phyloP scores from a whole-genome alignment of 345 rosid genomes.

The Bretschneidera sinensis region DNA sequence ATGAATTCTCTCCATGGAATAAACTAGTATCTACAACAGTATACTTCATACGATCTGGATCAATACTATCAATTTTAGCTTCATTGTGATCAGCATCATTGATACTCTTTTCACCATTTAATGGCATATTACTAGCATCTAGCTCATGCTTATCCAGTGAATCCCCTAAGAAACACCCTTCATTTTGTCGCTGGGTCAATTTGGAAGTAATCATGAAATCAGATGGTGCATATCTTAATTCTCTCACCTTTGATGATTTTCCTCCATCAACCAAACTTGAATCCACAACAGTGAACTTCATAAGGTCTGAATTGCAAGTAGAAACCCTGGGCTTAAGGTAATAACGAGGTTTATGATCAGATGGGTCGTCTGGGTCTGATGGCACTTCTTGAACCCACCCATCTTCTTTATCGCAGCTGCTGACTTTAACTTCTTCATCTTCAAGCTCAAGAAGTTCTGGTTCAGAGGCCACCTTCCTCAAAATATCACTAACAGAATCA shows the following conservation, averaged over 20 bases:
- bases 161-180: slow-evolving; percentile 18
- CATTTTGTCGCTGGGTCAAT: slow-evolving; percentile 17
- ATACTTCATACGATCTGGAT: slow-evolving; percentile 29
- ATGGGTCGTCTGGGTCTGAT: slow-evolving; percentile 41
- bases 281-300: slow-evolving; percentile 62
- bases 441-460: slow-evolving; percentile 62
- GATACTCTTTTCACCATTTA: slow-evolving; percentile 26
- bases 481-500: slow-evolving; percentile 64
- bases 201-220: slow-evolving; percentile 29
- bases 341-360: slow-evolving; percentile 25
- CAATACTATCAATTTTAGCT: slow-evolving; percentile 5
- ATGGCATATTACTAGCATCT: slow-evolving; percentile 20
- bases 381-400: slow-evolving; percentile 24
- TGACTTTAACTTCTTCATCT: slow-evolving; percentile 32
- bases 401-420: slow-evolving; percentile 27
- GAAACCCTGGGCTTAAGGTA: slow-evolving; percentile 66
- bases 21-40: slow-evolving; percentile 60
- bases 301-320: slow-evolving; percentile 21
- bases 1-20: slow-evolving; percentile 29
- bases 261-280: slow-evolving; percentile 44
- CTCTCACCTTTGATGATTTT: slow-evolving; percentile 43
- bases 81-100: slow-evolving; percentile 6
- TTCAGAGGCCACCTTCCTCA: slow-evolving; percentile 60
- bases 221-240: slow-evolving; percentile 33
- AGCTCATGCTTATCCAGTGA: slow-evolving; percentile 17